phyloP scores from a whole-genome alignment of 1,284 basidiomycete species.

The Cutaneotrichosporon mucoides region DNA sequence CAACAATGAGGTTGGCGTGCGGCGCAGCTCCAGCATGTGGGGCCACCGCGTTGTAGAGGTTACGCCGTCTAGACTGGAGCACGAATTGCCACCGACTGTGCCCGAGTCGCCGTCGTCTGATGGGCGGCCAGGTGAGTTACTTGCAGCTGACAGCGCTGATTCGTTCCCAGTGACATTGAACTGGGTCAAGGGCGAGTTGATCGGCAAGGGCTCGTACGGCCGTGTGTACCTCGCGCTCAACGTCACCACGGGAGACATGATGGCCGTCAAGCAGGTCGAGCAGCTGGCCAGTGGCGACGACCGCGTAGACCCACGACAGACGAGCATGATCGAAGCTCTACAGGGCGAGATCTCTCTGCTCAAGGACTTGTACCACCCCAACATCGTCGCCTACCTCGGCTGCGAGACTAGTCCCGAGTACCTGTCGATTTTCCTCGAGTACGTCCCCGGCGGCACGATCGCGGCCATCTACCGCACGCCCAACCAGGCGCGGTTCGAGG shows the following conservation, averaged over 20 bases:
- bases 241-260: constrained; percentile 98
- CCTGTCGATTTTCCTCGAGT: constrained; percentile 96
- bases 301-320: constrained; percentile 74
- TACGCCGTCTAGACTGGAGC: constrained; percentile 57
- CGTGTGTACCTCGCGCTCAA: constrained; percentile 94
- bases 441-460: constrained; percentile 95
- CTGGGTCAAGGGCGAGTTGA: constrained; percentile 96
- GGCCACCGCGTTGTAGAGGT: constrained; percentile 91
- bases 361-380: constrained; percentile 93
- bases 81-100: constrained; percentile 52
- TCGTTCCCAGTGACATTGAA: constrained; percentile 67
- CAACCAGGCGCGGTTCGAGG: constrained; percentile 65
- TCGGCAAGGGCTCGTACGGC: constrained; percentile 95
- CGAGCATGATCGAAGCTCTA: constrained; percentile 81
- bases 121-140: constrained; percentile 9
- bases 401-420: constrained; percentile 79
- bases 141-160: neutral
- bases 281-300: neutral
- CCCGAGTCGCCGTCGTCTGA: constrained; percentile 30
- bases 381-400: constrained; percentile 96
- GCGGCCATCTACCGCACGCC: constrained; percentile 88
- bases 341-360: constrained; percentile 92
- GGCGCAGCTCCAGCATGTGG: constrained; percentile 93
- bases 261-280: constrained; percentile 99
- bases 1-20: constrained; percentile 54